Conservation (phyloP, 371 early-diverging fungal genomes). For the Rhizopus arrhizus region DNA sequence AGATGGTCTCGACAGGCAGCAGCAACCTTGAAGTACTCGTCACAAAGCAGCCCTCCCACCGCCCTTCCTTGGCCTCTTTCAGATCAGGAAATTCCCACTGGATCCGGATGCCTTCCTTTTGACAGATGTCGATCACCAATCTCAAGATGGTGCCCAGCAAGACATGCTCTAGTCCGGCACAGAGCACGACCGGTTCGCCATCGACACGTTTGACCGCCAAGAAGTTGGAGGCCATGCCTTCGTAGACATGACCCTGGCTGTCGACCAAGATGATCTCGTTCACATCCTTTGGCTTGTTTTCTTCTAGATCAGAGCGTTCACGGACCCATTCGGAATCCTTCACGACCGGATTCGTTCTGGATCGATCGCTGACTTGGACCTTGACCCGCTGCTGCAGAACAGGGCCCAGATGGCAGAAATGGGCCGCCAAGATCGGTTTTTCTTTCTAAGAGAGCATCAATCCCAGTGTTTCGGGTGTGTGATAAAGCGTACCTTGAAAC, state of each 20-base stretch:
- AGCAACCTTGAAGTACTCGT: constrained; percentile 63
- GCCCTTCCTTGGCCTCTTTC: constrained; percentile 39
- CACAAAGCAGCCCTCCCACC: constrained; percentile 65
- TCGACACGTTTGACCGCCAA: constrained; percentile 40
- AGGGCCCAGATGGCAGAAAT: constrained; percentile 35
- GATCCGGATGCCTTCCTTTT: constrained; percentile 47
- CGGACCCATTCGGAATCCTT: constrained; percentile 72
- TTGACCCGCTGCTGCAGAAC: constrained; percentile 35
- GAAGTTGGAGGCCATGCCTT: constrained; percentile 70
- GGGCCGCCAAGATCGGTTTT: constrained; percentile 48
- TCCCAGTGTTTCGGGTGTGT: too few relatives aligned
- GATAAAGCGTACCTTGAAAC: constrained; percentile 32
- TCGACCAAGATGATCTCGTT: constrained; percentile 64
- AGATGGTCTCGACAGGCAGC: constrained; percentile 53
- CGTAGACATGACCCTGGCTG: constrained; percentile 51
- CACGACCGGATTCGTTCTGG: constrained; percentile 49
- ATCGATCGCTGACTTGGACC: constrained; percentile 52
- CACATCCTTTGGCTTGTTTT: constrained; percentile 39
- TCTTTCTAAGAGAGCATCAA: constrained; percentile 20
- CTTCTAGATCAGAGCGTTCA: constrained; percentile 46
- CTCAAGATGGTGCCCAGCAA: constrained; percentile 64
- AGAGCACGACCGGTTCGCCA: constrained; percentile 40
- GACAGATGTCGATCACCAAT: constrained; percentile 54
- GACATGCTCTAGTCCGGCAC: constrained; percentile 61
- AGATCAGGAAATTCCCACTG: constrained; percentile 52